phyloP scores from a whole-genome alignment of 2,329 filamentous ascomycete species.

The Penicillium sp. region DNA sequence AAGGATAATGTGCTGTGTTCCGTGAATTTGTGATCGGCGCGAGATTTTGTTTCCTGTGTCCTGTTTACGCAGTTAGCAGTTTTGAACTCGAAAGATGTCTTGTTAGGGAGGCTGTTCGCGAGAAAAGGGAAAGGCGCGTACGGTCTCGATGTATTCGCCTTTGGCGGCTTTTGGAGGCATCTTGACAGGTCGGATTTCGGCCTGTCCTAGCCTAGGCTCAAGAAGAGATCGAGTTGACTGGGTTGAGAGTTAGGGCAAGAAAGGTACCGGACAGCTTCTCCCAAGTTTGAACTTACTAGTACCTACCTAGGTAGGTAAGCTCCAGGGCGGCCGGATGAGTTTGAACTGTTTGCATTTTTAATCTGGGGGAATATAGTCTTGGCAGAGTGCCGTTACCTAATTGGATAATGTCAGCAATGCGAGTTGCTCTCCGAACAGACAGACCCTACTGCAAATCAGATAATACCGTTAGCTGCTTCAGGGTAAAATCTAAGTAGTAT shows the following conservation, averaged over 20 bases:
- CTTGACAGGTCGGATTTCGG: not conserved
- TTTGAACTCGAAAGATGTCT: not conserved
- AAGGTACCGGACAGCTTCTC: not conserved
- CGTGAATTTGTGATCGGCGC: slow-evolving; percentile 86
- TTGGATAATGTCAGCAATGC: no score
- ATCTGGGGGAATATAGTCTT: no score
- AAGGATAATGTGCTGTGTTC: slow-evolving; percentile 96
- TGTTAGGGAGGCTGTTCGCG: slow-evolving; percentile 5
- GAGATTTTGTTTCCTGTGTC: slow-evolving; percentile 99
- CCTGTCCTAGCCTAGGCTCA: not conserved
- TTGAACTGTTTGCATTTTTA: no score
- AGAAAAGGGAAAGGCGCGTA: slow-evolving; percentile 49
- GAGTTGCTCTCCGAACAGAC: no score
- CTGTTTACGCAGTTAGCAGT: slow-evolving; percentile 51
- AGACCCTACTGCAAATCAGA: no score
- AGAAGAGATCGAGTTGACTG: not conserved
- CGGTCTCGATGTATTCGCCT: slow-evolving; percentile 96
- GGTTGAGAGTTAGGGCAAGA: not conserved
- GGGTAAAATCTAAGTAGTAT: no score
- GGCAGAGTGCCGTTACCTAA: no score
- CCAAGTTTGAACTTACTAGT: not conserved
- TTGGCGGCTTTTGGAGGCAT: slow-evolving; percentile 81
- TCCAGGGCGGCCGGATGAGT: no score
- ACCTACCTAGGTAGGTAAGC: no score
- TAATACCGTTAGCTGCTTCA: no score